These are phyloP conservation scores for Exsudoporus frostii DNA, from an alignment of 768 basidiomycete genomes.

Conservation along the genomic window DNA sequence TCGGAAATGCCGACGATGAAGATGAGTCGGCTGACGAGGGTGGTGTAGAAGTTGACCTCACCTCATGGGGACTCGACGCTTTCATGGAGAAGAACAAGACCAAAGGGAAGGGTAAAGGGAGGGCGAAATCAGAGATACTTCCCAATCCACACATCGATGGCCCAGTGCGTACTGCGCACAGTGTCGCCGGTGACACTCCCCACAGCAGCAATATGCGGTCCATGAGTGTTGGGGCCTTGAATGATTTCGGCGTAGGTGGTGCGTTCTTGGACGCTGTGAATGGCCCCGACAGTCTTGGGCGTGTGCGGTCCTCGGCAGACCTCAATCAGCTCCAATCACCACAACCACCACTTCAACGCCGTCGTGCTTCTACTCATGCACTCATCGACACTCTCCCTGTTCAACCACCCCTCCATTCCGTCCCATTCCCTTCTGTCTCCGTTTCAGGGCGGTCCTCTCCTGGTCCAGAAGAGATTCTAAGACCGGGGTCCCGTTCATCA, in stretches of 20 bases:
- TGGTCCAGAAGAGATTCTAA: conserved; percentile 36
- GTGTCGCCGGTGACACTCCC: conserved; percentile 40
- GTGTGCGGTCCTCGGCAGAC: conserved; percentile 62
- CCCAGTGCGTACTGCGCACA: conserved; percentile 40
- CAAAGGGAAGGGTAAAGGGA: conserved; percentile 38
- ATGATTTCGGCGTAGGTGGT: conserved; percentile 47
- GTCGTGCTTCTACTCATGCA: conserved; percentile 49
- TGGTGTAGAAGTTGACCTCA: conserved; percentile 70
- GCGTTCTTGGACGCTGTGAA: conserved; percentile 43
- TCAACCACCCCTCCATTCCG: conserved; percentile 42
- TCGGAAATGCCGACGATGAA: conserved; percentile 58
- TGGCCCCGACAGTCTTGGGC: conserved; percentile 30
- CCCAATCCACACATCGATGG: conserved; percentile 43
- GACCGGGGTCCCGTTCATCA: conserved; percentile 35
- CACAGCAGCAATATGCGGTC: conserved; percentile 51
- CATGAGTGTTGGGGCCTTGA: conserved; percentile 64
- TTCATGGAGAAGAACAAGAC: conserved; percentile 70
- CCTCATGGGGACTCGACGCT: conserved; percentile 81
- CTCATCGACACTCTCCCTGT: conserved; percentile 41
- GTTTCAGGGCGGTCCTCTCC: conserved; percentile 47
- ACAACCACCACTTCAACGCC: conserved; percentile 42
- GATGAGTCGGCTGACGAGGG: conserved; percentile 48
- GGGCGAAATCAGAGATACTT: conserved; percentile 35
- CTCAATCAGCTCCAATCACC: conserved; percentile 44
- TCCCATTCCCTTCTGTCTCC: conserved; percentile 65